Evolutionary conservation across 2,329 filamentous ascomycete genomes (phyloP).

Genomic region (Stagonosporopsis cucurbitacearum): DNA sequence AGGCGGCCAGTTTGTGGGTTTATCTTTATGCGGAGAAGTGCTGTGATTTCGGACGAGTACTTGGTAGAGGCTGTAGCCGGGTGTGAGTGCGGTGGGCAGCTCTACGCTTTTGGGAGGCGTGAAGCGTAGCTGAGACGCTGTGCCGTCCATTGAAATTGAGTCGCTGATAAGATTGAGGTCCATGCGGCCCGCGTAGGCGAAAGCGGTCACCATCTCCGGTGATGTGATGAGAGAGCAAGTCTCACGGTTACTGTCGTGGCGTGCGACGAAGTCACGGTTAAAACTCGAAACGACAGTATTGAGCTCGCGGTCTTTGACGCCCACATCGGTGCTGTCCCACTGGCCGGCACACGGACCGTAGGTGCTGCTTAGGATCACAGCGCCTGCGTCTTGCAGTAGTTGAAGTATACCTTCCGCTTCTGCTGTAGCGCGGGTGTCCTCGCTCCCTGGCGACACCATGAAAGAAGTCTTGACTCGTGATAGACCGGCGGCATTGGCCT

Average conservation of each 20-base stretch:
- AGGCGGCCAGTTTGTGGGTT: constrained; percentile 37
- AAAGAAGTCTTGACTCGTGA: constrained; percentile 39
- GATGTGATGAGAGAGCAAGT: constrained; percentile 59
- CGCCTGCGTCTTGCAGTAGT: constrained; percentile 38
- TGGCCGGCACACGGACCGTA: constrained; percentile 48
- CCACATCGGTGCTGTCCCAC: constrained; percentile 46
- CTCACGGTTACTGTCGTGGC: constrained; percentile 51
- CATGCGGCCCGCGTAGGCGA: constrained; percentile 27
- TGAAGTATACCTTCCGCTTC: constrained; percentile 40
- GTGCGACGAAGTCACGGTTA: constrained; percentile 49
- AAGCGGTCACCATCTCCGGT: constrained; percentile 55
- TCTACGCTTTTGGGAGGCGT: constrained; percentile 32
- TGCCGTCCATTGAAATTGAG: constrained; percentile 19
- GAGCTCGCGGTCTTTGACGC: constrained; percentile 27
- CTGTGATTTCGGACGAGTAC: constrained; percentile 26
- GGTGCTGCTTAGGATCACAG: constrained; percentile 42
- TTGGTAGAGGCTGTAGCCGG: constrained; percentile 36
- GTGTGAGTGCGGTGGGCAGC: constrained; percentile 33
- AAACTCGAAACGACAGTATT: constrained; percentile 48
- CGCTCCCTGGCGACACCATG: constrained; percentile 45
- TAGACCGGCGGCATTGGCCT: constrained; percentile 42
- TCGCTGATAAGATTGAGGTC: constrained; percentile 42
- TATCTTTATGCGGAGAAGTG: constrained; percentile 33
- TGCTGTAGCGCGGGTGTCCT: constrained; percentile 43
- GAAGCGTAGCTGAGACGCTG: constrained; percentile 32